Evolutionary conservation across 306 rosid species (phyloP).

Genomic region (Cercis canadensis): DNA sequence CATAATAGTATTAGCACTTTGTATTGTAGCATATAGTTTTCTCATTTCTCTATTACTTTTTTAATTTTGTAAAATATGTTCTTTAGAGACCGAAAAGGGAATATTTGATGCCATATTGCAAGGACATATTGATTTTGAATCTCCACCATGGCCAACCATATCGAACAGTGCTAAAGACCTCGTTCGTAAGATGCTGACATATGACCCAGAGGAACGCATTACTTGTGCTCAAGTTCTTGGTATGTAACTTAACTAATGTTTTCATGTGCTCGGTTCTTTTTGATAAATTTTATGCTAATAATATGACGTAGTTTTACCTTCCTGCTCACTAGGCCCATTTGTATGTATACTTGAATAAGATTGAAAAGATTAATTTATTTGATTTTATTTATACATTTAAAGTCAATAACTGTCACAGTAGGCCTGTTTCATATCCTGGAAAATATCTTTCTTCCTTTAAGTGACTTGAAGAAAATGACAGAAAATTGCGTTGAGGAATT

Average conservation of each 20-base stretch:
- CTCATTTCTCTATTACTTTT: constrained; percentile 9
- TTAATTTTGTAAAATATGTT: constrained; percentile 16
- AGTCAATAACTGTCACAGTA: no score
- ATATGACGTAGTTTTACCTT: neutral
- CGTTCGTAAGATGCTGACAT: constrained; percentile 80
- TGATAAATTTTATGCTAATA: no score
- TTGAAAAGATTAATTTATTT: no score
- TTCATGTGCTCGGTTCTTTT: neutral
- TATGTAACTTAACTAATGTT: constrained; percentile 31
- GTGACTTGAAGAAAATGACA: no score
- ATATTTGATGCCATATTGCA: constrained; percentile 85
- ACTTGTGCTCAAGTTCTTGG: constrained; percentile 89
- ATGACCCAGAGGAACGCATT: constrained; percentile 81
- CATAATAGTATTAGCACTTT: neutral
- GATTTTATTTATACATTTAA: no score
- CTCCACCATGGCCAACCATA: constrained; percentile 83
- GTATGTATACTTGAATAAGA: no score
- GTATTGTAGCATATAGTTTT: neutral
- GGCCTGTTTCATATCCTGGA: no score
- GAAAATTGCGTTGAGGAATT: no score
- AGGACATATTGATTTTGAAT: constrained; percentile 84
- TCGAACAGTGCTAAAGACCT: constrained; percentile 88
- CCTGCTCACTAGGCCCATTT: no score
- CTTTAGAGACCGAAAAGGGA: constrained; percentile 85
- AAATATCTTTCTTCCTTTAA: no score